Base-by-base conservation (phyloP, 495 filamentous ascomycete species). In the Venustampulla echinocandica region DNA sequence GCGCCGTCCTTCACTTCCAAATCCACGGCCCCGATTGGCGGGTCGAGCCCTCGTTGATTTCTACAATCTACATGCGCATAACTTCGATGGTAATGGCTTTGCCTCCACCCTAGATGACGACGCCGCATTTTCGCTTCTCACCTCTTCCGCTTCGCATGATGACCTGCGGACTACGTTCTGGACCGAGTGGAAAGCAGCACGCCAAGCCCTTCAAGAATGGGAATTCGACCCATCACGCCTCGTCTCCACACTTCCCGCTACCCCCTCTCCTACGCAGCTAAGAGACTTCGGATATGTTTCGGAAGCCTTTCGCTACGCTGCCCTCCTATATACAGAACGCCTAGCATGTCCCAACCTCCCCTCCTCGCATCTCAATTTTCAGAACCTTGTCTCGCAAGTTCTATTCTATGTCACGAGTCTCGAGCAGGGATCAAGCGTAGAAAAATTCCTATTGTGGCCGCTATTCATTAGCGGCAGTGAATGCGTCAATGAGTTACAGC, bases 401-500 rank as follows among this genome's bases (percentile, higher is more conserved):
- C 72, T 95, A 41, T 83, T 80, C 61, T 88, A 92, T 62, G 82
- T 93, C 28, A 79, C 79, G 11, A 78, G 79, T 41, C 81, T 95
- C 18, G 76, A 85, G 49, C 75, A 81, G 1, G 71, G 70, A 38
- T 72, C 70, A 52, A 69, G 64, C 49, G 72, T 77, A 37, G 85
- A 92, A 62, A 90, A 94, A 58, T 95, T 92, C 56, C 69, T 97
- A 19, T 78, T 97, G 1, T 97, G 90, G 90, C 90, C 90, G 7
- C 73, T 96, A 9, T 95, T 95, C 60, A 83, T 96, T 40, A 82
- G 81, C 0, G 90, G 90, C 22, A 87, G 85, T 18, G 90, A 95
- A 67, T 94, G 89, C 59, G 85, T 94, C 43, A 80, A 83, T 44
- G 83, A 87, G 52, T 68, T 80, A 28, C 85, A 95, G 51, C 81